These are phyloP conservation scores for Tylopilus subfusipes DNA, from an alignment of 768 basidiomycete genomes.

Conservation along the genomic window DNA sequence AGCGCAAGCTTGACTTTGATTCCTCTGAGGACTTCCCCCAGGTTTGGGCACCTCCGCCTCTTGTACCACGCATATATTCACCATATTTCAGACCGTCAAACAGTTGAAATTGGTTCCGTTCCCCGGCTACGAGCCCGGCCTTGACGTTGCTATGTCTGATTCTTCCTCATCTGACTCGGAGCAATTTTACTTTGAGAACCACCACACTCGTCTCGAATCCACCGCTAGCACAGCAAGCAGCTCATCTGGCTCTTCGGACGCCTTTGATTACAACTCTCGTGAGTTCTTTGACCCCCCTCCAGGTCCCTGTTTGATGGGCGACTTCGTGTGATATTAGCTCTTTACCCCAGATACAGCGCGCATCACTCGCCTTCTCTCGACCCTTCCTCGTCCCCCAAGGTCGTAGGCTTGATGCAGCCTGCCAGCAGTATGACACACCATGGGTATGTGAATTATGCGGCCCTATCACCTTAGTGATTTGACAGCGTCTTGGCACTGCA, in stretches of 20 bases:
- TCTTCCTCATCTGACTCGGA: constrained; percentile 53
- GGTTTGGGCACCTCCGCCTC: constrained; percentile 34
- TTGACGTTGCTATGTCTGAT: constrained; percentile 69
- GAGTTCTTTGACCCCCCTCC: constrained; percentile 24
- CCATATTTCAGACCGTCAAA: constrained; percentile 48
- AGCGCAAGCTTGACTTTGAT: constrained; percentile 70
- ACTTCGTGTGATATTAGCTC: constrained; percentile 14
- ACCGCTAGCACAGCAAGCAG: constrained; percentile 56
- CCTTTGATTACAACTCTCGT: constrained; percentile 47
- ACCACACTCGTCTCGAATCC: constrained; percentile 63
- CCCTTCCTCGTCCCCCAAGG: constrained; percentile 44
- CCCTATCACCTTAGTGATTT: constrained; percentile 6
- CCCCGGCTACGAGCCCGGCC: constrained; percentile 59
- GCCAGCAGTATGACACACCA: constrained; percentile 59
- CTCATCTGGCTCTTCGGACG: constrained; percentile 47
- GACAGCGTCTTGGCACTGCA: constrained; percentile 13
- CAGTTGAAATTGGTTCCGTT: constrained; percentile 75
- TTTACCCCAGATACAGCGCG: constrained; percentile 62
- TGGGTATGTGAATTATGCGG: constrained; percentile 49
- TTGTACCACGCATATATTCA: constrained; percentile 17
- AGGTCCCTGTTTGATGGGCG: background rate
- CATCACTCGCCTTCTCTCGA: constrained; percentile 59
- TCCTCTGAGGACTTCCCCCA: constrained; percentile 48
- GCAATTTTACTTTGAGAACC: constrained; percentile 47
- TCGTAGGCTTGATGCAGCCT: constrained; percentile 68